These are phyloP conservation scores for Truncatella angustata DNA, from an alignment of 2,329 filamentous ascomycete genomes.

Conservation along the genomic window DNA sequence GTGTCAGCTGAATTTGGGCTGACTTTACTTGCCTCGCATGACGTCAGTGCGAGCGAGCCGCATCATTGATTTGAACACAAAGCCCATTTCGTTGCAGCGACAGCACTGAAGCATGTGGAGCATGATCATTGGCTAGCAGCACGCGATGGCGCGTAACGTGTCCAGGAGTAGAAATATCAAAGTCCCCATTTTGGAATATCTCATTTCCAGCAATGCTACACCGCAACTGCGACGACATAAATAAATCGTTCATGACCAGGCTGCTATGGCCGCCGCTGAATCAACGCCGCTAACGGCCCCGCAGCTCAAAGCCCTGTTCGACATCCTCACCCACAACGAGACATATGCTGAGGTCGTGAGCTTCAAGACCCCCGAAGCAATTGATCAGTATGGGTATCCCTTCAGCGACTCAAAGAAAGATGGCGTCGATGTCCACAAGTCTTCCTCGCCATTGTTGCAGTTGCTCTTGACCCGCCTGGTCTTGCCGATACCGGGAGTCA, in stretches of 20 bases:
- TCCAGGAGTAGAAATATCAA: no score
- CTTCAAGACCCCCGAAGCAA: slow-evolving; percentile 65
- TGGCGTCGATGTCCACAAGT: slow-evolving; percentile 23
- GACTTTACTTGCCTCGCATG: no score
- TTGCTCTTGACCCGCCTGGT: slow-evolving; percentile 64
- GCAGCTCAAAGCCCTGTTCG: slow-evolving; percentile 54
- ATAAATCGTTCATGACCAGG: not conserved
- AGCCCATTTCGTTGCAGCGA: no score
- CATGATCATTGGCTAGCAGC: not conserved
- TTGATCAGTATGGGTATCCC: slow-evolving; percentile 68
- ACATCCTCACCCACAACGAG: slow-evolving; percentile 59
- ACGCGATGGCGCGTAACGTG: not conserved
- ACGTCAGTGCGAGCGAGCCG: not conserved
- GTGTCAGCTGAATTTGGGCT: no score
- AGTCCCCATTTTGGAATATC: no score
- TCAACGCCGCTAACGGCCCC: slow-evolving; percentile 23
- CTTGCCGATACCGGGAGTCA: slow-evolving; percentile 64
- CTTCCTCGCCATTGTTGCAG: slow-evolving; percentile 66
- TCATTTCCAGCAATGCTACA: no score
- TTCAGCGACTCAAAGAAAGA: slow-evolving; percentile 42
- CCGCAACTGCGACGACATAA: no score
- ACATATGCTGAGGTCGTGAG: slow-evolving; percentile 68
- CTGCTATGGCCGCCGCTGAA: not conserved
- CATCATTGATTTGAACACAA: not conserved
- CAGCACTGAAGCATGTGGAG: not conserved